A percentile compares a stretch with the other conserved stretches of the same genome.
Evolutionary conservation across 164 flowering plant species (phyloP).

Genomic region (Houttuynia cordata): DNA sequence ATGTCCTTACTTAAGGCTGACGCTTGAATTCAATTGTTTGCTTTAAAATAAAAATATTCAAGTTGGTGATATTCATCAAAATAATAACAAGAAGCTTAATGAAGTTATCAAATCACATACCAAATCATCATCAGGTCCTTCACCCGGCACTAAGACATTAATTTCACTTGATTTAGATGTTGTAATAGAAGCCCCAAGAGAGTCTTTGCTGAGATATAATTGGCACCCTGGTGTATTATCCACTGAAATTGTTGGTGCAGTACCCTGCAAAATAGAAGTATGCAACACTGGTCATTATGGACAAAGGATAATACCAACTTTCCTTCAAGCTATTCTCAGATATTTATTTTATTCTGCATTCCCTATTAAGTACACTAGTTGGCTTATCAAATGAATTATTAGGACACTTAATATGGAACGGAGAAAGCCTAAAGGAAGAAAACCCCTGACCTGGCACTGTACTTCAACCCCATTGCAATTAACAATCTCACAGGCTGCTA

Average conservation of each 20-base stretch:
- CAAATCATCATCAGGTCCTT: slow-evolving; percentile 67
- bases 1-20: too few species aligned
- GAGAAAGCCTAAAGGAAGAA: neutral
- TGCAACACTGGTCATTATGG: neutral
- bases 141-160: slow-evolving; percentile 78
- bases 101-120: slow-evolving; percentile 27
- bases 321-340: neutral
- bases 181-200: slow-evolving; percentile 74
- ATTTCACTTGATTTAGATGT: slow-evolving; percentile 96
- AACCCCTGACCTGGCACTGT: slow-evolving; percentile 76
- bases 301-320: neutral
- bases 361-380: too few species aligned
- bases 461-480: slow-evolving; percentile 91
- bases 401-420: too few species aligned
- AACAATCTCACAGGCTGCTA: slow-evolving; percentile 97
- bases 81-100: neutral
- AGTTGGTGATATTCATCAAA: neutral
- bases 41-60: too few species aligned
- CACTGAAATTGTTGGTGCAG: slow-evolving; percentile 91
- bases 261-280: slow-evolving; percentile 39
- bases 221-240: slow-evolving; percentile 94
- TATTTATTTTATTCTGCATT: neutral
- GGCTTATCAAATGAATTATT: too few species aligned
- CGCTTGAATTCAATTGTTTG: too few species aligned
- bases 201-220: slow-evolving; percentile 71